Percentiles rank a stretch among this genome's conserved stretches.
Conservation (phyloP, 768 basidiomycete genomes). For the Xerocomus potaroensis region DNA sequence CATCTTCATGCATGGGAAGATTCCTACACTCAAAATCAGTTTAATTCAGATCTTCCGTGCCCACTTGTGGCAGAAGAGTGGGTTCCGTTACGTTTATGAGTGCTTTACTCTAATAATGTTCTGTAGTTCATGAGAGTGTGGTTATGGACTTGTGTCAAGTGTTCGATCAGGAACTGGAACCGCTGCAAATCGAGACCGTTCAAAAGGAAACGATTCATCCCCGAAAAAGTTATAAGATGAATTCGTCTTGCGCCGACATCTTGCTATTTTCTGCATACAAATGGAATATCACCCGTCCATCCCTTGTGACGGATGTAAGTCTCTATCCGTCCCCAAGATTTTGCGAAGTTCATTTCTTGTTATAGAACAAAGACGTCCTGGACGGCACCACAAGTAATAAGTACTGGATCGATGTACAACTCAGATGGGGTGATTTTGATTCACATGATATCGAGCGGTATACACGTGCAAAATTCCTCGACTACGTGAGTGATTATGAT, state of each 20-base stretch:
- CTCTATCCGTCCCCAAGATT: not conserved
- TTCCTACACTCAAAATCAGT: conserved; percentile 96
- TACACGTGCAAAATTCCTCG: conserved; percentile 97
- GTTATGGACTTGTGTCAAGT: conserved; percentile 98
- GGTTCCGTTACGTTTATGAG: conserved; percentile 32
- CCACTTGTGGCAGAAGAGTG: conserved; percentile 99
- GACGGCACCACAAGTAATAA: conserved; percentile 99
- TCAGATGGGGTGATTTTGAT: conserved; percentile 98
- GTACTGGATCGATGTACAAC: conserved; percentile 96
- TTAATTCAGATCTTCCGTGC: conserved; percentile 99
- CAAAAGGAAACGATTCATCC: conserved; percentile 99
- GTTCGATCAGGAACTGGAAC: conserved; percentile 97
- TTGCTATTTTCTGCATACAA: conserved; percentile 94
- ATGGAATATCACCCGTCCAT: conserved; percentile 98
- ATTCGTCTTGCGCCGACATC: conserved; percentile 99
- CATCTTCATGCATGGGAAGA: conserved; percentile 98
- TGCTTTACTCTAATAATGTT: conserved; percentile 8
- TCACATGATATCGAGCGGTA: conserved; percentile 99
- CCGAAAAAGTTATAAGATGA: conserved; percentile 99
- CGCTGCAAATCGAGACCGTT: conserved; percentile 97
- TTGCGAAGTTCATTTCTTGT: conserved; percentile 7
- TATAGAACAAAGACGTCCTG: conserved; percentile 84
- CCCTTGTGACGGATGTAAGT: conserved; percentile 86
- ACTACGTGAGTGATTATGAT: conserved; percentile 61
- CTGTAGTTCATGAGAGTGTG: conserved; percentile 79